phyloP scores from a whole-genome alignment of 176 grass and related monocot genomes.

The Aegilops speltoides region DNA sequence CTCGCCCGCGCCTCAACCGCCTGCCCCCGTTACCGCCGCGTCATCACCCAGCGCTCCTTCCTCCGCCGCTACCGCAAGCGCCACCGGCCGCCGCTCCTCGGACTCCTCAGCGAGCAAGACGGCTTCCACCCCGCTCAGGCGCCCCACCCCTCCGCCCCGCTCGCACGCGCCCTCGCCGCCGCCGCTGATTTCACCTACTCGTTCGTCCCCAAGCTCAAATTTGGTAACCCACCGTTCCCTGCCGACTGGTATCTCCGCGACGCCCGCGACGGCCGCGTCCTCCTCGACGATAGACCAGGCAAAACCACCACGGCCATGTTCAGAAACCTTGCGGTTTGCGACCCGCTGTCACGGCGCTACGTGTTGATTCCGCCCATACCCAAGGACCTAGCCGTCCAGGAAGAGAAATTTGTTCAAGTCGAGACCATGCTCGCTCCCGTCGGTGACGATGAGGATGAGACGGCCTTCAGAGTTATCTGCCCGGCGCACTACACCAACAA shows the following conservation, averaged over 20 bases:
- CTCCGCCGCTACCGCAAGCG: not conserved
- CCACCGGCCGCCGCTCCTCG: not conserved
- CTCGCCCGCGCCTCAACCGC: not conserved
- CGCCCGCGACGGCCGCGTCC: no score
- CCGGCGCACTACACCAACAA: not conserved
- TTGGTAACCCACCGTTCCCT: no score
- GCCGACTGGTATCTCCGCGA: no score
- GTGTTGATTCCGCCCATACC: not conserved
- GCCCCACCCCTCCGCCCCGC: not conserved
- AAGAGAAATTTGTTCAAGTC: not conserved
- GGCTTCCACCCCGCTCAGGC: not conserved
- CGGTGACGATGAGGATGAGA: not conserved
- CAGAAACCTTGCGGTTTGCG: not conserved
- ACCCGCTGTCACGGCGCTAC: not conserved
- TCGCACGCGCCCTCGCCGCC: not conserved
- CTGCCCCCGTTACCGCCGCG: not conserved
- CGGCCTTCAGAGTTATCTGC: not conserved
- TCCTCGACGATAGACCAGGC: no score
- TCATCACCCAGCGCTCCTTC: not conserved
- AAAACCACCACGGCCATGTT: no score
- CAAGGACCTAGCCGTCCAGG: not conserved
- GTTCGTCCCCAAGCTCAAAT: not conserved
- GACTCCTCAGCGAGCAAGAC: not conserved
- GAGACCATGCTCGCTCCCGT: not conserved
- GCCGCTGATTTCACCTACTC: not conserved